Base-by-base conservation (phyloP, 176 grass and related monocot species). In the Puya raimondii region DNA sequence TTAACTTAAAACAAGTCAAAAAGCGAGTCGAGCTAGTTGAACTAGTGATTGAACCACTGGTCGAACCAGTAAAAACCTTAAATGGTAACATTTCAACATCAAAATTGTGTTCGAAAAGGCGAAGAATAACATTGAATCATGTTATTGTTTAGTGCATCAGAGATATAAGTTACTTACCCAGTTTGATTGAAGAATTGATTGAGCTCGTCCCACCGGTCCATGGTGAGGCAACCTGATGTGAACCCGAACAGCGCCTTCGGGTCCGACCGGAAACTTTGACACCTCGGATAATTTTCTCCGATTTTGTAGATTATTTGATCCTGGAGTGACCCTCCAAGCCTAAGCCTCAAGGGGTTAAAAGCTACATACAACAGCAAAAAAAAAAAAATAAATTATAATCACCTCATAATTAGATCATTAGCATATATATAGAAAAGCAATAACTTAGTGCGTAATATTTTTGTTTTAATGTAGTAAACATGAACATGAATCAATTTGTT, bases 321-420 rank as follows among this genome's bases (percentile, higher is more conserved):
- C 72, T 89, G 71, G 53, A 89, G 42, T 61, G 87, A 85, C 6
- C 87, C 82, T 74, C 87, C 87, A n/a, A 85, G 74, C 67, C 79
- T 76, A 29, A 89, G 66, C 66, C 87, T 69, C 64, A 89, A 64
- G 12, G 63, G 67, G n/a, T 65, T 75, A 59, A 89, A 89, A 17
- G 76, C 87, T 89, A 64, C 42, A 56, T 57, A 49, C 48, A n/a
- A 69, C 70, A 9, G 59, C 15, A 26, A 26, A 26, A 26, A 26
- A 26, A 26, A 26, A 22, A 21, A 79, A 63, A 50, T 63, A 47
- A 51, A 22, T 79, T 22, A 54, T 53, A 26, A 16, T 20, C 12
- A 74, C 48, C 4, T 56, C 69, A 63, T 1, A 26, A 26, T 13
- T 17, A 70, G 53, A 47, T 47, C 47, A 2, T 47, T 16, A 63